A percentile compares a stretch with the other conserved stretches of the same genome.
These are phyloP conservation scores for Lizanozyma gosingica DNA, from an alignment of 1,139 yeast genomes.

Conservation along the genomic window DNA sequence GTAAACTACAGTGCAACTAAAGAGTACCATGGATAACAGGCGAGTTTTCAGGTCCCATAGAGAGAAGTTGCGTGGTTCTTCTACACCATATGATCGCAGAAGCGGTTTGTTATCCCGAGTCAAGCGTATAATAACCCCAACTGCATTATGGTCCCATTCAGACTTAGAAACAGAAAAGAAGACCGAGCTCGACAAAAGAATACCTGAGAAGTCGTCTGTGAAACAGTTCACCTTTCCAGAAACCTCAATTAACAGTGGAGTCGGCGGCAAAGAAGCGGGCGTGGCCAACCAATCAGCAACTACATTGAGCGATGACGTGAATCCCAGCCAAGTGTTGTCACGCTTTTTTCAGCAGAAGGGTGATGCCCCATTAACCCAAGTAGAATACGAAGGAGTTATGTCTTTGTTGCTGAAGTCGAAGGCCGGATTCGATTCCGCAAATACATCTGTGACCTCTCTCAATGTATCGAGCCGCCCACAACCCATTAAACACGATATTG, in stretches of 20 bases:
- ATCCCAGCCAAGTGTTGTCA: constrained; percentile 52
- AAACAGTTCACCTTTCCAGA: not conserved
- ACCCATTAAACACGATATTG: constrained; percentile 7
- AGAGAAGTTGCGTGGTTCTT: constrained; percentile 14
- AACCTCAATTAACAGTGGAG: constrained; percentile 3
- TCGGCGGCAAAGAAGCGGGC: not conserved
- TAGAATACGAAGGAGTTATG: constrained; percentile 80
- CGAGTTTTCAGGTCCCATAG: constrained; percentile 25
- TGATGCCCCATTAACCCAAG: constrained; percentile 59
- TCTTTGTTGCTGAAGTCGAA: constrained; percentile 36
- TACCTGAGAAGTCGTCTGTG: not conserved
- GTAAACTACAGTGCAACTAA: too few species aligned
- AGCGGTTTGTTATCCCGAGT: constrained; percentile 20
- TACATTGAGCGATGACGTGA: constrained; percentile 1
- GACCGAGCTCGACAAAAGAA: not conserved
- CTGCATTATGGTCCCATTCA: too few species aligned
- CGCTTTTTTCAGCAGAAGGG: constrained; percentile 72
- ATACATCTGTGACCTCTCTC: constrained; percentile 4
- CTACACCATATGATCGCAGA: constrained; percentile 15
- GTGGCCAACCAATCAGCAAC: not conserved
- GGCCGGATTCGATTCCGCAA: constrained; percentile 5
- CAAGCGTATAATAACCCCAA: constrained; percentile 18
- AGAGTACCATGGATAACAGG: constrained; percentile 43
- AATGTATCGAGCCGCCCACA: constrained; percentile 5
- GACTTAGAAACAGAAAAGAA: constrained; percentile 1